Base-by-base conservation (phyloP, 202 grass and related monocot genomes). In the Schoenoplectus tabernaemontani region DNA sequence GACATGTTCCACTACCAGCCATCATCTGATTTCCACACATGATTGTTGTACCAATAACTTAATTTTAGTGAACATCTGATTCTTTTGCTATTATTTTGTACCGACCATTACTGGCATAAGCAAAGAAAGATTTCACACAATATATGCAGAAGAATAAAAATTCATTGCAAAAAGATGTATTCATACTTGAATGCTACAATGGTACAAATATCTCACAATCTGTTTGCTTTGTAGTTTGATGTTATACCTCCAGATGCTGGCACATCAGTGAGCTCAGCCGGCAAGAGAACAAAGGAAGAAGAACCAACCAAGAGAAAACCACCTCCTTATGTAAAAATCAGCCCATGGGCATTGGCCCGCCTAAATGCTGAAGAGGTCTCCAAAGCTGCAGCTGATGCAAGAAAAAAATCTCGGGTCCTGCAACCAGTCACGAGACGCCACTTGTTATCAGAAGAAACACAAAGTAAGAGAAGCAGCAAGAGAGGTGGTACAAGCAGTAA, bases 341-440 rank as follows among this genome's bases (percentile, higher is more conserved):
- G 88, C 76, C 92, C 96, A 74, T 99, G 96, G 96, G 92, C 96
- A 41, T 50, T 99, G 77, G 96, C 96, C 69, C 92, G 96, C 20
- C 88, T 98, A 59, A 98, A 98, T 43, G 92, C 96, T 2, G 96
- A 99, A 71, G 96, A 99, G 83, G 96, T 99, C 74, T 99, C 92
- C 24, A 99, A 89, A 88, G 92, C 90, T 82, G 96, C 96, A 16
- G 88, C 88, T 0, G 82, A 92, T 44, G 92, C 96, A 32, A 86
- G 84, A 71, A 99, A 96, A 83, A 99, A 90, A 86, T 99, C 96
- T 83, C 90, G 86, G 59, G 85, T 95, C 72, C 85, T 99, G 64
- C 93, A 96, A 57, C 96, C 92, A 78, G 72, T 91, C 10, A 19
- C 24, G 50, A 89, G 82, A 83, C 85, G 81, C 67, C 86, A 86